Conservation (phyloP, 495 filamentous ascomycete species). For the Tuber brumale region DNA sequence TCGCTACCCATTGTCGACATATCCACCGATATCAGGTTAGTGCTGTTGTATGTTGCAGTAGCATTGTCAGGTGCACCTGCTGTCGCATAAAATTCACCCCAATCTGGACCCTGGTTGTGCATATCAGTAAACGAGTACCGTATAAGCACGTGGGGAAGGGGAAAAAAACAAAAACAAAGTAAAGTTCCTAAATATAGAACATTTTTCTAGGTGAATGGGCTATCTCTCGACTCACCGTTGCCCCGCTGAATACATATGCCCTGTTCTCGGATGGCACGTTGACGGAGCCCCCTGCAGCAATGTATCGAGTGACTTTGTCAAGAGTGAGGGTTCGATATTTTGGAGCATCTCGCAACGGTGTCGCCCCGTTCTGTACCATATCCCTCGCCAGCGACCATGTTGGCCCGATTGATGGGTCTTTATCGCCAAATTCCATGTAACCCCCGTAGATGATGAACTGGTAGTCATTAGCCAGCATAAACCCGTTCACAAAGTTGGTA, state of each 20-base stretch:
- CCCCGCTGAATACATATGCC: constrained; percentile 65
- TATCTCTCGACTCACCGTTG: constrained; percentile 23
- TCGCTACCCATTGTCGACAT: constrained; percentile 49
- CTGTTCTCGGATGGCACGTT: constrained; percentile 65
- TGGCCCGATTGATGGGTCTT: constrained; percentile 38
- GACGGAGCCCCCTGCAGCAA: constrained; percentile 58
- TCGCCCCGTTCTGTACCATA: constrained; percentile 44
- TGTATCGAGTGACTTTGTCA: constrained; percentile 52
- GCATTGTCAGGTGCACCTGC: not conserved
- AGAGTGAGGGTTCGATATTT: constrained; percentile 32
- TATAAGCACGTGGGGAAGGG: not conserved
- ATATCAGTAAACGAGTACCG: constrained; percentile 3
- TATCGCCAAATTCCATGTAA: constrained; percentile 34
- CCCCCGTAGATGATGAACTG: constrained; percentile 55
- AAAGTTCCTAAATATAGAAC: not conserved
- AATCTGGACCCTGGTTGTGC: constrained; percentile 28
- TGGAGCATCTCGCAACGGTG: constrained; percentile 47
- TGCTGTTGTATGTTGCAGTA: constrained; percentile 45
- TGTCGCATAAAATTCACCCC: constrained; percentile 32
- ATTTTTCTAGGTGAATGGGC: not conserved
- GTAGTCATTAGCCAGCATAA: constrained; percentile 59
- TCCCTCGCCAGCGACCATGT: constrained; percentile 45
- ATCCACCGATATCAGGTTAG: constrained; percentile 54
- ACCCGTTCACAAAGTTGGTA: constrained; percentile 57
- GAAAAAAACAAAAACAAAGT: not conserved